These are phyloP conservation scores for Cordyceps pruinosa DNA, from an alignment of 2,329 filamentous ascomycete genomes.

Conservation along the genomic window DNA sequence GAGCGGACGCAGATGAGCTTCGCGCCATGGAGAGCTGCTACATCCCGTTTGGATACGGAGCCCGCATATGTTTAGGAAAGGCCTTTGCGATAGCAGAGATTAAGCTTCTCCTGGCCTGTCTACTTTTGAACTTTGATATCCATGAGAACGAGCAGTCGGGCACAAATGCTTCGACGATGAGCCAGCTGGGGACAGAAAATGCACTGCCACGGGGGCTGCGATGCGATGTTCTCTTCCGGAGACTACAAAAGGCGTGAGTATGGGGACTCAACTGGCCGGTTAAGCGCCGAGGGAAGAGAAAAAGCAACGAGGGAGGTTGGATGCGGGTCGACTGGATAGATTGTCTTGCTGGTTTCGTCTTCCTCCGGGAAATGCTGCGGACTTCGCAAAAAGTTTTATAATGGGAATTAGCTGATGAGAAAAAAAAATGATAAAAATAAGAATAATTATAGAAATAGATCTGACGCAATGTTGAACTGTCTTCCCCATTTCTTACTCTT, in stretches of 20 bases:
- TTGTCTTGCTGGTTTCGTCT: not conserved
- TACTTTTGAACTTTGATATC: constrained; percentile 1
- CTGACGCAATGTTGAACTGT: not conserved
- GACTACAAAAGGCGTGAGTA: not conserved
- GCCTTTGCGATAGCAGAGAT: not conserved
- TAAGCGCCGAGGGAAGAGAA: not conserved
- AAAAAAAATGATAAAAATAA: not conserved
- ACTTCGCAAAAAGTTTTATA: not conserved
- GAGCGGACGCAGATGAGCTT: not conserved
- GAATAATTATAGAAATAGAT: not conserved
- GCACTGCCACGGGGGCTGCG: constrained; percentile 1
- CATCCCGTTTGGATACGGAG: constrained; percentile 1
- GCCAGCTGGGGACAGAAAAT: constrained; percentile 3
- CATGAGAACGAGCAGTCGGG: constrained; percentile 2
- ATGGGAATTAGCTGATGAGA: not conserved
- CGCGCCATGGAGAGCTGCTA: constrained; percentile 2
- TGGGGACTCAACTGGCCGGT: too few relatives aligned
- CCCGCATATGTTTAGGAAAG: not conserved
- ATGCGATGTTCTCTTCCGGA: constrained; percentile 2
- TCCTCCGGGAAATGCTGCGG: not conserved
- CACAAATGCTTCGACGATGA: not conserved
- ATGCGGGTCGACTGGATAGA: not conserved
- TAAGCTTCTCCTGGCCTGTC: not conserved
- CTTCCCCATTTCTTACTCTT: not conserved
- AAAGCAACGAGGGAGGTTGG: not conserved